These are phyloP conservation scores for Sporothrix pseudoabietina DNA, from an alignment of 2,329 filamentous ascomycete species.

Conservation along the genomic window DNA sequence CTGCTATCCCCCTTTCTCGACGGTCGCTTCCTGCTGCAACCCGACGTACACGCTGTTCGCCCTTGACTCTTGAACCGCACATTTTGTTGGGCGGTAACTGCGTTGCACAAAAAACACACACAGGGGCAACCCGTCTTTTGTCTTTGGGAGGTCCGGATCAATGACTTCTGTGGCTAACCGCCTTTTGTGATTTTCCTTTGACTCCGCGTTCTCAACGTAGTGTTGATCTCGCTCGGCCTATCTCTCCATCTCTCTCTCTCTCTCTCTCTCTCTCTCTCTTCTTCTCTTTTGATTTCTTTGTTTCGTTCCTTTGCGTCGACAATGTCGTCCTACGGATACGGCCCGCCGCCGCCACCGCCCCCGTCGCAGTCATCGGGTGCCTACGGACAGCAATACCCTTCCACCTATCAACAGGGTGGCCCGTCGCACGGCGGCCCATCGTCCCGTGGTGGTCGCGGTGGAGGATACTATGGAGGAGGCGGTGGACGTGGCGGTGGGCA, in stretches of 20 bases:
- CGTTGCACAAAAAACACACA: background rate
- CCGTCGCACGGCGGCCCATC: slow-evolving; percentile 30
- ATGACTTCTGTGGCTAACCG: slow-evolving; percentile 20
- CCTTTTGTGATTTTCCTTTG: background rate
- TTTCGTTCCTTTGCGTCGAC: background rate
- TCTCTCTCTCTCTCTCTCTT: background rate
- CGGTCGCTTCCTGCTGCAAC: background rate
- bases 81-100: slow-evolving; percentile 13
- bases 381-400: slow-evolving; percentile 47
- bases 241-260: background rate
- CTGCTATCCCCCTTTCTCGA: background rate
- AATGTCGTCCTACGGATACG: slow-evolving; percentile 58
- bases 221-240: slow-evolving; percentile 16
- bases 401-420: slow-evolving; percentile 43
- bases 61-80: slow-evolving; percentile 12
- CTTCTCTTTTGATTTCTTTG: background rate
- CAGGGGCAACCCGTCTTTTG: background rate
- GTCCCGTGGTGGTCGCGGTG: slow-evolving; percentile 44
- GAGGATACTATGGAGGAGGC: slow-evolving; percentile 44
- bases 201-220: slow-evolving; percentile 21
- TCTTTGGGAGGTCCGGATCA: background rate
- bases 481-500: slow-evolving; percentile 43
- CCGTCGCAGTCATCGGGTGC: slow-evolving; percentile 42
- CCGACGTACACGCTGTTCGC: background rate
- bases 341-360: slow-evolving; percentile 56